Conservation (phyloP, 805 yeast species). For the Candida easanensis region DNA sequence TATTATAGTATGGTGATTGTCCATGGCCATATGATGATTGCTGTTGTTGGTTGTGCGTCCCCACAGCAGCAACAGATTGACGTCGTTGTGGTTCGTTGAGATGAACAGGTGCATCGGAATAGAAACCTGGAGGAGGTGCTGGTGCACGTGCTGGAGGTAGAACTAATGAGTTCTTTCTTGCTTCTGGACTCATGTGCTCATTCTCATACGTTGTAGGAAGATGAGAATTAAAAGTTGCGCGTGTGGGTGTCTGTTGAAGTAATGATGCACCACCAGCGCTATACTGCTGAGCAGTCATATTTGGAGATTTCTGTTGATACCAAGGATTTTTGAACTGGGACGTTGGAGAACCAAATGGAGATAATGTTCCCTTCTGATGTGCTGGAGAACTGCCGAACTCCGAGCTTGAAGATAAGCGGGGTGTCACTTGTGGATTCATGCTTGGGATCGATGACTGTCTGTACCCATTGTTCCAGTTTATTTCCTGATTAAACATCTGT, state of each 20-base stretch:
- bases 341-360: constrained; percentile 30
- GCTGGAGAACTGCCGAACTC: constrained; percentile 7
- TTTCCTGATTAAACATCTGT: constrained; percentile 14
- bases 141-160: constrained; percentile 45
- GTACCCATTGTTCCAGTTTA: constrained; percentile 25
- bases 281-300: constrained; percentile 3
- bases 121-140: constrained; percentile 40
- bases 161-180: constrained; percentile 28
- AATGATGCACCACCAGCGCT: constrained; percentile 2
- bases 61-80: constrained; percentile 35
- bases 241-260: constrained; percentile 20
- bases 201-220: constrained; percentile 51
- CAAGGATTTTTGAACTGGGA: constrained; percentile 30
- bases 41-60: constrained; percentile 14
- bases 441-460: constrained; percentile 19
- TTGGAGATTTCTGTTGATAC: constrained; percentile 21
- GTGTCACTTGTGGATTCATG: constrained; percentile 16
- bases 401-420: constrained; percentile 16
- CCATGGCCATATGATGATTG: constrained; percentile 8
- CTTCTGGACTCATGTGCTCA: constrained; percentile 24
- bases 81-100: constrained; percentile 33
- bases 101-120: constrained; percentile 27
- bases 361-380: constrained; percentile 6
- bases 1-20: constrained; percentile 8
- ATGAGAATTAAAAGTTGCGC: constrained; percentile 30